A percentile compares a stretch with the other conserved stretches of the same genome.
phyloP scores from a whole-genome alignment of 768 basidiomycete species.

The Fomitopsis pulvina region DNA sequence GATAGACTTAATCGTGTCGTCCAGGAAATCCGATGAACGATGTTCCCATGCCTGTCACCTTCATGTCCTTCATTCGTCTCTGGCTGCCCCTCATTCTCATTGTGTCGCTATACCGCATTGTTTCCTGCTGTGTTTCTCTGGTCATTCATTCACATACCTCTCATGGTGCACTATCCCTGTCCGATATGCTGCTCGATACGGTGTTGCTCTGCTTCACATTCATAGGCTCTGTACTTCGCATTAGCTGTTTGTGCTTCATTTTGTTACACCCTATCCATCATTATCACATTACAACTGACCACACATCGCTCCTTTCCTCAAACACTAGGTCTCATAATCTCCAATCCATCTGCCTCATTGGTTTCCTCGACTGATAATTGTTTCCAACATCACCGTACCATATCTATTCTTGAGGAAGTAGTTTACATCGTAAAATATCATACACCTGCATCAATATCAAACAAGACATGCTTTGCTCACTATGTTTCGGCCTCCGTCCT shows the following conservation, averaged over 20 bases:
- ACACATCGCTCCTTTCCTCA: neutral
- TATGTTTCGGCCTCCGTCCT: neutral
- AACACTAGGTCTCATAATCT: neutral
- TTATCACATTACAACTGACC: neutral
- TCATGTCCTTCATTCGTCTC: neutral
- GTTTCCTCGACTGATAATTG: neutral
- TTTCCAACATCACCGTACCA: neutral
- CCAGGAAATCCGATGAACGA: conserved; percentile 20
- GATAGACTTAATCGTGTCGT: conserved; percentile 58
- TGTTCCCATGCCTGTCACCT: neutral
- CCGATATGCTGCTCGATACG: neutral
- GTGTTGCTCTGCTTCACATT: neutral
- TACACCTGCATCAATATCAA: neutral
- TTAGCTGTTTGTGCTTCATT: neutral
- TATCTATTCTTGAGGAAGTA: neutral
- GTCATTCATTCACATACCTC: neutral
- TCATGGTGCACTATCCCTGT: neutral
- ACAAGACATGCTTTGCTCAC: conserved; percentile 4
- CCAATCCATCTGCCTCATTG: neutral
- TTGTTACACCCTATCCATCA: neutral
- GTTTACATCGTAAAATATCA: neutral
- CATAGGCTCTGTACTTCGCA: conserved; percentile 1
- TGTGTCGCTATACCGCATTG: neutral
- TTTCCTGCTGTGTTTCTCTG: neutral
- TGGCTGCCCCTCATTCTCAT: neutral